Conservation (phyloP, 2,329 filamentous ascomycete species). For the Aspergillaceae sp. region DNA sequence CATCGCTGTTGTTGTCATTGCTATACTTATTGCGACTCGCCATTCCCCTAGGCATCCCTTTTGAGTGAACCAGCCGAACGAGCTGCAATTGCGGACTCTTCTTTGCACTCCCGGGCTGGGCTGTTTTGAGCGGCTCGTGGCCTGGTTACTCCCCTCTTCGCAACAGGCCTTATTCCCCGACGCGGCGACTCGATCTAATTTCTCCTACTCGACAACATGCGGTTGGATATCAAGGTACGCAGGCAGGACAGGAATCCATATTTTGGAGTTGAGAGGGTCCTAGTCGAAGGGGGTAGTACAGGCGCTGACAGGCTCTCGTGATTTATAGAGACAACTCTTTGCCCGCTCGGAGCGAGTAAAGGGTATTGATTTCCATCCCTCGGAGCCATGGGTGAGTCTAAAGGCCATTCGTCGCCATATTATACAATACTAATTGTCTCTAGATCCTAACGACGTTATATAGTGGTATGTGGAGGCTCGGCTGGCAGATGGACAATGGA, state of each 20-base stretch:
- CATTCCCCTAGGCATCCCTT: constrained; percentile 5
- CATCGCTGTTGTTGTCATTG: background rate
- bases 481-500: constrained; percentile 1
- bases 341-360: constrained; percentile 93
- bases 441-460: constrained; percentile 84
- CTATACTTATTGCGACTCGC: constrained; percentile 2
- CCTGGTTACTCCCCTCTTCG: constrained; percentile 20
- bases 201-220: constrained; percentile 40
- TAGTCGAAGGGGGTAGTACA: background rate
- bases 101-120: constrained; percentile 15
- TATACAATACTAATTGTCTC: constrained; percentile 15
- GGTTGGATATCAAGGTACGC: constrained; percentile 52
- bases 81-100: constrained; percentile 4
- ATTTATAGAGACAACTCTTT: constrained; percentile 64
- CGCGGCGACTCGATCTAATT: constrained; percentile 12
- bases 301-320: constrained; percentile 30
- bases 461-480: constrained; percentile 56
- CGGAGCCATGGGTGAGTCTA: constrained; percentile 76
- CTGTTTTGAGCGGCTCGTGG: constrained; percentile 27
- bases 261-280: too few relatives aligned
- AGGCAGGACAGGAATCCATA: background rate
- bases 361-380: constrained; percentile 92
- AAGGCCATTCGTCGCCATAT: constrained; percentile 1
- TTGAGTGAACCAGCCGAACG: background rate
- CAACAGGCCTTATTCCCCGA: constrained; percentile 18